These are phyloP conservation scores for Solanum arcanum DNA, from an alignment of 257 asterid species.

Conservation along the genomic window DNA sequence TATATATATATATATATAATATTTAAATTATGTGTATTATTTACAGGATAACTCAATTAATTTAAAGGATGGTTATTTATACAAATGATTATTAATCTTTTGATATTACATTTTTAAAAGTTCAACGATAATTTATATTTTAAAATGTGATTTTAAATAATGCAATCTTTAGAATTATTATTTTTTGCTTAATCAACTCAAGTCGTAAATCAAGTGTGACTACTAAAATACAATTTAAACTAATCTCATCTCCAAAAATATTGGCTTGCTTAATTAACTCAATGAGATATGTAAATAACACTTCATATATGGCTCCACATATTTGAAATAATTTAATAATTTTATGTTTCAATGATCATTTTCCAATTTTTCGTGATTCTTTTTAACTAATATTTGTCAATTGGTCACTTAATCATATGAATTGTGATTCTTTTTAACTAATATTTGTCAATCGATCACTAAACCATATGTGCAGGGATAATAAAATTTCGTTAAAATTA, in stretches of 20 bases:
- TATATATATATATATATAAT: not conserved
- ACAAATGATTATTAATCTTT: no score
- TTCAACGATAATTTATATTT: not conserved
- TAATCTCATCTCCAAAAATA: not conserved
- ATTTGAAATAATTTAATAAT: not conserved
- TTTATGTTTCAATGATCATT: not conserved
- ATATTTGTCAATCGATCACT: not conserved
- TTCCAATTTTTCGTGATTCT: not conserved
- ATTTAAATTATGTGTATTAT: not conserved
- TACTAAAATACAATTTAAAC: not conserved
- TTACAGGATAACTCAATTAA: not conserved
- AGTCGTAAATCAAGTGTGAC: no score
- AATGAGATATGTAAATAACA: not conserved
- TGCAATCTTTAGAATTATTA: no score
- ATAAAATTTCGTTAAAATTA: not conserved
- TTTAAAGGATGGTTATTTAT: no score
- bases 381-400: not conserved
- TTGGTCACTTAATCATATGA: not conserved
- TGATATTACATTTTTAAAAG: no score
- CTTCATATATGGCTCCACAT: not conserved
- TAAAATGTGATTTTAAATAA: not conserved
- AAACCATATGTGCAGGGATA: not conserved
- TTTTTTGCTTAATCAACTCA: no score
- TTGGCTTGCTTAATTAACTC: not conserved
- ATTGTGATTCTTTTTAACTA: not conserved